Evolutionary conservation across 2,329 filamentous ascomycete species (phyloP), one percentile per base, ranked within the genome.

Genomic region (Diplodia sapinea): DNA sequence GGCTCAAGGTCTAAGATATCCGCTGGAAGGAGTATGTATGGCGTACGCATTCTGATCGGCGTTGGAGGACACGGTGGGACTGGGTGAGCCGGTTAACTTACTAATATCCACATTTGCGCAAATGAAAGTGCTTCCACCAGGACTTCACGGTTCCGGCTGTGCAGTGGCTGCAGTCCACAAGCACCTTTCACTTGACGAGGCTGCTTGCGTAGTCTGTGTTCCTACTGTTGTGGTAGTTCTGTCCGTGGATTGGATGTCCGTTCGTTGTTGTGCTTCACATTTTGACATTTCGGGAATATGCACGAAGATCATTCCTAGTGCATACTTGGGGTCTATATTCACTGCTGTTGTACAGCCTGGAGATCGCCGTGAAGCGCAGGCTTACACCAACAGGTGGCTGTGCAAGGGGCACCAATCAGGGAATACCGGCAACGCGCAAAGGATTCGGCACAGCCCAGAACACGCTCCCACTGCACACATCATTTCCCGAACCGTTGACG

Each of bases 1-100:
- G 82, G 82, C 69, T 83, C 70, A 84, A 84, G 77, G 83, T 85
- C 13, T 84, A 73, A 51, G 54, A 63, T 51, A 51, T 51, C 47
- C 15, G 23, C n/a, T 59, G 40, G 31, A 40, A 29, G 36, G 26
- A n/a, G 40, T 5, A 33, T 4, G 40, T 9, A 56, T 64, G 52
- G 20, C 31, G 40, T 50, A 33, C 40, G 56, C 56, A 67, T 66
- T 67, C 33, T 43, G 56, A 54, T 54, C 12, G 65, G 65, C 65
- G 55, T 67, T 67, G 55, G 56, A 61, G 55, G 55, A 61, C 20
- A 52, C 15, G 55, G 47, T 26, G 55, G 65, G 36, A 52, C 56
- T 66, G 64, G 31, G 38, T 59, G 26, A 66, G 54, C 64, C 47
- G 64, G 43, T 63, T 51, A 38, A 29, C 47, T 63, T 63, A 51